Evolutionary conservation across 2,329 filamentous ascomycete genomes (phyloP), one percentile per base, ranked within the genome.

Genomic region (Clonostachys solani): DNA sequence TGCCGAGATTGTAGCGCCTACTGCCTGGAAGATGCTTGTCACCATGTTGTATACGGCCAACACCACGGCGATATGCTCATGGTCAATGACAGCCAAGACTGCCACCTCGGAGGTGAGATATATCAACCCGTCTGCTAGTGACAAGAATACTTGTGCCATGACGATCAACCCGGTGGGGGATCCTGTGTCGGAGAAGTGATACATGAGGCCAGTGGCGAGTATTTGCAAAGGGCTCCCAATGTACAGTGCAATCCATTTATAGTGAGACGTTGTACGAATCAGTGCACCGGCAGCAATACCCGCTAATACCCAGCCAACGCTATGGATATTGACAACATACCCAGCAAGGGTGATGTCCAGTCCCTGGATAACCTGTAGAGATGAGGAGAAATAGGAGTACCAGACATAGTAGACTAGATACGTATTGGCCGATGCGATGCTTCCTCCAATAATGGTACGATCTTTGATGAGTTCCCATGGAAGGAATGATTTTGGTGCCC

Each of bases 1-100:
- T 0, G 75, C 75, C 1, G 83, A 76, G 43, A 87, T 73, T 8
- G 82, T 76, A 3, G 71, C 72, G 2, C 82, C 82, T 6, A 84
- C 66, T 2, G 81, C 79, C 17, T 73, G 75, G 40, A 83, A 84
- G 49, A 86, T 73, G 50, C 76, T 77, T 52, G 78, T 73, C 34
- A 82, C 78, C 5, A 54, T 43, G 47, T 47, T 49, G 3, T 54
- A 48, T 13, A 57, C 17, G 3, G 56, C 55, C 6, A 60, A 48
- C 9, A 49, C 54, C n/a, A 52, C 49, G 33, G 57, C 56, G 29
- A 60, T 47, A 43, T 58, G 49, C 43, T 56, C 52, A 42, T 61
- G 56, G 18, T 58, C 52, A 6, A 53, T 56, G 12, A 54, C 52
- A 12, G 58, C 54, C 18, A 60, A 49, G 40, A 69, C 78, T 16